phyloP scores from a whole-genome alignment of 2,329 filamentous ascomycete species.

The Penicillium sp. region DNA sequence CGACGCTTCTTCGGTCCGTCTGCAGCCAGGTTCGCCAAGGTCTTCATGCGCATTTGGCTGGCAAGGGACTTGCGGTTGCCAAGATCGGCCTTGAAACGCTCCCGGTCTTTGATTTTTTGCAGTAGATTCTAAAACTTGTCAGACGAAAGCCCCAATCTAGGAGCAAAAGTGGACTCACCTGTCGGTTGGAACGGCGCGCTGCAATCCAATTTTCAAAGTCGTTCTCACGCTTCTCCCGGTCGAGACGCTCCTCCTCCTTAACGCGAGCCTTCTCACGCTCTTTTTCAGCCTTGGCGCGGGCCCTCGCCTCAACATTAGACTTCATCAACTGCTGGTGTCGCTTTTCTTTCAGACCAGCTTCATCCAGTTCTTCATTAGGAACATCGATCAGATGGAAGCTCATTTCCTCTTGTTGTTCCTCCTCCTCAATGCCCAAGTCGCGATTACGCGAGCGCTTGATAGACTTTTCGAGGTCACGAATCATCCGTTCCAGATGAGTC shows the following conservation, averaged over 20 bases:
- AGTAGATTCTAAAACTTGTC: constrained; percentile 64
- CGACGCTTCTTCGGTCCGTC: constrained; percentile 86
- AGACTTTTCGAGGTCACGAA: constrained; percentile 88
- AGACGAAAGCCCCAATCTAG: constrained; percentile 8
- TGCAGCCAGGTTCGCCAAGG: constrained; percentile 91
- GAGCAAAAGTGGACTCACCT: constrained; percentile 41
- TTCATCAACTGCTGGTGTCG: constrained; percentile 91
- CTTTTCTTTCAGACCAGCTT: constrained; percentile 89
- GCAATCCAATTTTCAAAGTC: constrained; percentile 86
- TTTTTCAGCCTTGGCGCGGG: constrained; percentile 94
- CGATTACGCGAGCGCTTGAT: constrained; percentile 91
- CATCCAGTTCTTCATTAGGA: constrained; percentile 90
- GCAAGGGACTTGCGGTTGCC: constrained; percentile 96
- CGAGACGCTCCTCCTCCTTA: constrained; percentile 81
- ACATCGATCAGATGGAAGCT: constrained; percentile 88
- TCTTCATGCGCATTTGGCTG: constrained; percentile 98
- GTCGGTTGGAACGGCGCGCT: constrained; percentile 76
- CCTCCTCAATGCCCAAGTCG: constrained; percentile 85
- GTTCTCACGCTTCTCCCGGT: constrained; percentile 81
- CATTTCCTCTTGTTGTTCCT: constrained; percentile 76
- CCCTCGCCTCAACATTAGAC: constrained; percentile 89
- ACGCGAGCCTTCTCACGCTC: constrained; percentile 85
- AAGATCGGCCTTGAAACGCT: constrained; percentile 89
- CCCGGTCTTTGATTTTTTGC: constrained; percentile 88
- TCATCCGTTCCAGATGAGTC: constrained; percentile 77